Conservation (phyloP, 2,329 filamentous ascomycete genomes). For the Beauveria caledonica region DNA sequence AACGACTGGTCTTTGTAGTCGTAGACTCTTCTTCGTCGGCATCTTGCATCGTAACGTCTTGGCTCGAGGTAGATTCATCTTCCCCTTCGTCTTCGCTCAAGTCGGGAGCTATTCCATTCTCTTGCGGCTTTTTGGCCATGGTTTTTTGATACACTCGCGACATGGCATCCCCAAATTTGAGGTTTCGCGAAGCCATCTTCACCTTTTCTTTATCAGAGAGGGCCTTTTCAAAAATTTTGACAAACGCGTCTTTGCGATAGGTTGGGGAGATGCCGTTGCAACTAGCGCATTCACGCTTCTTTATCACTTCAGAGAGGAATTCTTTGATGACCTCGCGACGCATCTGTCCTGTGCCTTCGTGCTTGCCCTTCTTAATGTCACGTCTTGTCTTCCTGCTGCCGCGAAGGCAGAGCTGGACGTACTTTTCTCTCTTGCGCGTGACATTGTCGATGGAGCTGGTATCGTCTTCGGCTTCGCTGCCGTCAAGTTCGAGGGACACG, state of each 20-base stretch:
- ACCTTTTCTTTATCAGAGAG: constrained; percentile 66
- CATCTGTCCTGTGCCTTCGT: constrained; percentile 72
- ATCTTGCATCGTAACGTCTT: constrained; percentile 25
- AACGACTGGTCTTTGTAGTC: constrained; percentile 14
- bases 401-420: constrained; percentile 65
- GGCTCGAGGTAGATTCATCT: constrained; percentile 29
- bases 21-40: constrained; percentile 25
- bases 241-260: constrained; percentile 82
- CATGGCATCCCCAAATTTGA: constrained; percentile 64
- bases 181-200: constrained; percentile 62
- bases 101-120: background rate
- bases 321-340: constrained; percentile 70
- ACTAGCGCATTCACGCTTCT: constrained; percentile 58
- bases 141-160: constrained; percentile 30
- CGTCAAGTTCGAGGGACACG: constrained; percentile 31
- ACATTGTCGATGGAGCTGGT: constrained; percentile 47
- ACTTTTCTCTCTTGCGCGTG: constrained; percentile 49
- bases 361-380: constrained; percentile 57
- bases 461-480: constrained; percentile 57
- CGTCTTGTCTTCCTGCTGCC: constrained; percentile 42
- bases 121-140: constrained; percentile 26
- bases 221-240: constrained; percentile 88
- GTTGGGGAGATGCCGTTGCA: constrained; percentile 65
- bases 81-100: constrained; percentile 34
- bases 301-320: constrained; percentile 67